Percentiles rank a stretch among this genome's conserved stretches.
phyloP scores from a whole-genome alignment of 2,329 filamentous ascomycete genomes.

The Sporothrix curviconia region DNA sequence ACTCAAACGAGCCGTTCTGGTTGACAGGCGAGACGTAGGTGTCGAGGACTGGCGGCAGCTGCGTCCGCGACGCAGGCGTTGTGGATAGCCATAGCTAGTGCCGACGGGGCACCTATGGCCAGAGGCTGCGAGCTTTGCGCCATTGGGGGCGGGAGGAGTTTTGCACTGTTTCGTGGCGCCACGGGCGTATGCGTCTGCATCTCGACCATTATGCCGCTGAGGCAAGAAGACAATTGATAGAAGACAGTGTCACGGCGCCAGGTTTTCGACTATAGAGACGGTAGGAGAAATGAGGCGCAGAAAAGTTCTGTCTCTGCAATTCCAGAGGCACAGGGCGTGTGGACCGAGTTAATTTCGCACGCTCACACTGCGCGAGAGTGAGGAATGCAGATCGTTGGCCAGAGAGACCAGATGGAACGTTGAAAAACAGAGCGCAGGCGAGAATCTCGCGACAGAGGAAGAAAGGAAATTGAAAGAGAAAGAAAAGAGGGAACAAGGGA shows the following conservation, averaged over 20 bases:
- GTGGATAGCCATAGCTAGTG: slow-evolving; percentile 14
- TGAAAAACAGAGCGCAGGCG: not conserved
- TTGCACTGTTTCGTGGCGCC: slow-evolving; percentile 18
- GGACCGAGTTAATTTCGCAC: not conserved
- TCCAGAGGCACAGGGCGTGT: not conserved
- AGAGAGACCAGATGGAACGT: not conserved
- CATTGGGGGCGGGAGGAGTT: not conserved
- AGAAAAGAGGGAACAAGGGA: not conserved
- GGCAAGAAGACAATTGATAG: not conserved
- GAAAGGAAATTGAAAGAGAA: not conserved
- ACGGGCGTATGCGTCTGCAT: slow-evolving; percentile 22
- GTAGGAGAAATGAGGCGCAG: not conserved
- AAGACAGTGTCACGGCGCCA: no score
- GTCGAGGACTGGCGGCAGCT: slow-evolving; percentile 48
- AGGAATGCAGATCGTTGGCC: slow-evolving; percentile 3
- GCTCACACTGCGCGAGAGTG: not conserved
- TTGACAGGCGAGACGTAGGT: slow-evolving; percentile 74
- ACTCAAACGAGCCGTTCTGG: slow-evolving; percentile 91
- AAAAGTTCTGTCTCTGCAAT: no score
- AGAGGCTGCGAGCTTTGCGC: not conserved
- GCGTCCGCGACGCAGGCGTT: slow-evolving; percentile 27
- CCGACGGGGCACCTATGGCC: not conserved
- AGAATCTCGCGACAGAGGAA: no score
- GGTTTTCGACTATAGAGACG: no score
- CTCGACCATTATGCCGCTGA: slow-evolving; percentile 20